Base-by-base conservation (phyloP, 2,329 filamentous ascomycete species). In the Sporothrix luriei region DNA sequence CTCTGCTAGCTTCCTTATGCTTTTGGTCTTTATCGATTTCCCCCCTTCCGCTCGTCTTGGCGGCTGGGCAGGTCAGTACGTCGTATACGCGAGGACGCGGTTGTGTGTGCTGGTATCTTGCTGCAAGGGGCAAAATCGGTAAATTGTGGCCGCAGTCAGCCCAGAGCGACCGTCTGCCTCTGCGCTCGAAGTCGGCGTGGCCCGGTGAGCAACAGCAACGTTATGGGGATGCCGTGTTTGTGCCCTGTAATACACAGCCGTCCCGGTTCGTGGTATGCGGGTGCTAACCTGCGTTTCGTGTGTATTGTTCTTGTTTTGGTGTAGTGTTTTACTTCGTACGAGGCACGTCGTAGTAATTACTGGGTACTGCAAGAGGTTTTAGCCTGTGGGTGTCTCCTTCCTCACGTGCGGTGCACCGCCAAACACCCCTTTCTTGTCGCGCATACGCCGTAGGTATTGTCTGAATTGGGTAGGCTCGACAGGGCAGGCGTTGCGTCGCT, bases 51-150 rank as follows among this genome's bases (percentile, higher is more conserved):
- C 24, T 40, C 29, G 55, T 54, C 24, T 54, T 62, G 40, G 43
- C 10, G 52, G 52, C 54, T 52, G 16, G 62, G 49, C 68, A 59
- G 54, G 52, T 57, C 54, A 38, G n/a, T 16, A 16, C 14, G 9
- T 7, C 6, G 46, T 55, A 67, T 38, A 62, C 57, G 57, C 57
- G 57, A 62, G 64, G 48, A 24, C 24, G 46, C 33, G 40, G 40
- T 40, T 61, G 24, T 40, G 40, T 54, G 49, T 67, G 62, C 46
- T 68, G 64, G 59, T 62, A 29, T 16, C 21, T 24, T 49, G 57
- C 69, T 70, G 69, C 64, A 70, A 70, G 69, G 68, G 69, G 69
- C 48, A 49, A 29, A 40, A 11, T n/a, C 68, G 33, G 46, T 52
- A 38, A 69, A 59, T 57, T 69, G 61, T 59, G 40, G 21, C n/a